A percentile compares a stretch with the other conserved stretches of the same genome.
Conservation (phyloP, 1,284 basidiomycete species). For the Ustilago xerochloae region DNA sequence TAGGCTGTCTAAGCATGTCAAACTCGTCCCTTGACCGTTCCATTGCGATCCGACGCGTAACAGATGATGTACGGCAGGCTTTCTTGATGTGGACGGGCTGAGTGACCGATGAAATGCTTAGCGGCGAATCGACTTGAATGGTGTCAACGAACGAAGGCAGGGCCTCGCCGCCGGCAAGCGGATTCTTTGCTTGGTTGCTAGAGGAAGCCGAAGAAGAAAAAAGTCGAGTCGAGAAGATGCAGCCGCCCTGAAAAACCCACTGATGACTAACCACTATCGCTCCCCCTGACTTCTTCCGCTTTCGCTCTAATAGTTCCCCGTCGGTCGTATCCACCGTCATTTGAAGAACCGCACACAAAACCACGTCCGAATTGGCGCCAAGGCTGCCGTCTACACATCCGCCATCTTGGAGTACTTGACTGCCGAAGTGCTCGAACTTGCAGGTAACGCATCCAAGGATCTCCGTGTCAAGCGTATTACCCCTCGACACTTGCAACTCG, state of each 20-base stretch:
- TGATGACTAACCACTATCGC: slow-evolving; percentile 7
- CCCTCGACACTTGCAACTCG: slow-evolving; percentile 89
- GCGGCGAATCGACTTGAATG: neutral
- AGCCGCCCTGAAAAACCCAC: neutral
- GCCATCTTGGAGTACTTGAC: slow-evolving; percentile 91
- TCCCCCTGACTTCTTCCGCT: neutral
- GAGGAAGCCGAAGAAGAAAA: neutral
- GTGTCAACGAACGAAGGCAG: neutral
- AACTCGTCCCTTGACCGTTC: neutral
- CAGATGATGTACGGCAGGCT: neutral
- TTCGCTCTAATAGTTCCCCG: slow-evolving; percentile 77
- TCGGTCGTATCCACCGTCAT: slow-evolving; percentile 94
- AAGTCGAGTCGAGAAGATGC: neutral
- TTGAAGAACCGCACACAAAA: slow-evolving; percentile 91
- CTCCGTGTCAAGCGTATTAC: slow-evolving; percentile 95
- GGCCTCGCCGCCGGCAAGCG: no score
- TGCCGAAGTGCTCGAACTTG: slow-evolving; percentile 88
- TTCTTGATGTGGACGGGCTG: neutral
- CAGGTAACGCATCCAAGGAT: slow-evolving; percentile 98
- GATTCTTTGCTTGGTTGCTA: no score
- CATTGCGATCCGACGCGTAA: slow-evolving; percentile 4
- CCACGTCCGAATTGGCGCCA: slow-evolving; percentile 90
- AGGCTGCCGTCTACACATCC: slow-evolving; percentile 90
- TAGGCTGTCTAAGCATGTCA: neutral
- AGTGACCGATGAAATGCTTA: neutral